Percentiles rank a stretch among this genome's conserved stretches.
Evolutionary conservation across 352 stramenopile genomes (phyloP).

Genomic region (Pythium utonaiense): DNA sequence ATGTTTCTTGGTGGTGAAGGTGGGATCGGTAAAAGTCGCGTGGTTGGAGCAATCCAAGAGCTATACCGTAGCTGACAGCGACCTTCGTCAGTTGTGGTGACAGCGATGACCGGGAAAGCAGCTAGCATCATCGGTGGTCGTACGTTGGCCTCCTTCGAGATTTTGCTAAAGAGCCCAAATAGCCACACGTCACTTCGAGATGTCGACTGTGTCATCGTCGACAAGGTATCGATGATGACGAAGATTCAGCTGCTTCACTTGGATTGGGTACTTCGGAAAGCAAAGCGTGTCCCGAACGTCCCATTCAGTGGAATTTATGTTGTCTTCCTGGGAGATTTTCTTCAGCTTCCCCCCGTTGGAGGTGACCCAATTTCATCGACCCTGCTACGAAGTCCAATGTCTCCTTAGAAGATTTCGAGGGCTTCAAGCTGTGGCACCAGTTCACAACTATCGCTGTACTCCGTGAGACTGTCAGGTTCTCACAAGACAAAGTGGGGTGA

Average conservation of each 20-base stretch:
- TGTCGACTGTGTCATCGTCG: constrained; percentile 16
- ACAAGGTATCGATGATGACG: constrained; percentile 19
- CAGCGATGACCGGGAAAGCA: constrained; percentile 15
- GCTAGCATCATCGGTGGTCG: constrained; percentile 10
- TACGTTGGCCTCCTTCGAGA: constrained; percentile 3
- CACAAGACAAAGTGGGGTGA: constrained; percentile 21
- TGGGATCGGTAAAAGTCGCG: constrained; percentile 7
- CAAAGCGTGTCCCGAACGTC: background rate
- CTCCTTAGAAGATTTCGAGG: constrained; percentile 3
- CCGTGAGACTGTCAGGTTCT: constrained; percentile 21
- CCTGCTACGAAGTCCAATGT: background rate
- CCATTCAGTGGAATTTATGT: constrained; percentile 8
- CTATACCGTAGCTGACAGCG: background rate
- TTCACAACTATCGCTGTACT: constrained; percentile 4
- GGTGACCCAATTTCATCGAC: background rate
- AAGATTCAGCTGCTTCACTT: constrained; percentile 8
- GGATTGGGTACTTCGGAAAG: constrained; percentile 1
- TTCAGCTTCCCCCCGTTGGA: background rate
- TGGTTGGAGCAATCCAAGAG: constrained; percentile 3
- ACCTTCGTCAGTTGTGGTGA: background rate
- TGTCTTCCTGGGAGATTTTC: constrained; percentile 2
- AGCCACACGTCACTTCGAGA: background rate
- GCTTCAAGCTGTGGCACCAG: constrained; percentile 2
- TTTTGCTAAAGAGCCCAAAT: constrained; percentile 1
- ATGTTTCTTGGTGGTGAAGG: constrained; percentile 7